Conservation (phyloP, 805 yeast genomes). For the Wickerhamomyces xylosicus region DNA sequence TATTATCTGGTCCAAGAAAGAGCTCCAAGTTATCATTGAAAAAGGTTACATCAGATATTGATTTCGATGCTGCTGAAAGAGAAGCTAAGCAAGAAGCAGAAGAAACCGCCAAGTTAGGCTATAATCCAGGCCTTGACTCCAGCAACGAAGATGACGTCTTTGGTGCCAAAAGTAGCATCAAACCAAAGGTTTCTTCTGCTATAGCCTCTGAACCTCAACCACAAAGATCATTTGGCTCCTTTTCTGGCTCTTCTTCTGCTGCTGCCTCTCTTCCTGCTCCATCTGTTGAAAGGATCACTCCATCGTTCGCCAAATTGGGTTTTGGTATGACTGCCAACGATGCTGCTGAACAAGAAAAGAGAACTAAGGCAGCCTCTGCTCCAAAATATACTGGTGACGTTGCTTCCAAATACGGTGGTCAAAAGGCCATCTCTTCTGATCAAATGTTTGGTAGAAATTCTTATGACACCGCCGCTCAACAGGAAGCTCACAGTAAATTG, state of each 20-base stretch:
- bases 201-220: slow-evolving; percentile 15
- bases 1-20: slow-evolving; percentile 46
- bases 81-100: slow-evolving; percentile 80
- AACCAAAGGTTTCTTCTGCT: slow-evolving; percentile 9
- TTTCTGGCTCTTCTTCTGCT: slow-evolving; percentile 2
- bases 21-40: slow-evolving; percentile 46
- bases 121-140: slow-evolving; percentile 24
- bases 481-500: slow-evolving; percentile 75
- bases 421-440: slow-evolving; percentile 93
- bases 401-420: slow-evolving; percentile 69
- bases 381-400: slow-evolving; percentile 68
- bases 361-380: slow-evolving; percentile 37
- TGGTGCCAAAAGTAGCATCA: slow-evolving; percentile 7
- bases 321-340: slow-evolving; percentile 78
- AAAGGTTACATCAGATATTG: slow-evolving; percentile 44
- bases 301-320: slow-evolving; percentile 72
- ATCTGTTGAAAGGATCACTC: slow-evolving; percentile 39
- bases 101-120: slow-evolving; percentile 37
- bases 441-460: slow-evolving; percentile 85
- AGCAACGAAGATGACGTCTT: slow-evolving; percentile 5
- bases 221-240: slow-evolving; percentile 4
- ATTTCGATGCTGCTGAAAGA: slow-evolving; percentile 59
- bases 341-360: slow-evolving; percentile 35
- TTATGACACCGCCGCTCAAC: slow-evolving; percentile 66
- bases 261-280: slow-evolving; percentile 5